A percentile compares a stretch with the other conserved stretches of the same genome.
Conservation (phyloP, 106 monocot species). For the Agapanthus africanus region DNA sequence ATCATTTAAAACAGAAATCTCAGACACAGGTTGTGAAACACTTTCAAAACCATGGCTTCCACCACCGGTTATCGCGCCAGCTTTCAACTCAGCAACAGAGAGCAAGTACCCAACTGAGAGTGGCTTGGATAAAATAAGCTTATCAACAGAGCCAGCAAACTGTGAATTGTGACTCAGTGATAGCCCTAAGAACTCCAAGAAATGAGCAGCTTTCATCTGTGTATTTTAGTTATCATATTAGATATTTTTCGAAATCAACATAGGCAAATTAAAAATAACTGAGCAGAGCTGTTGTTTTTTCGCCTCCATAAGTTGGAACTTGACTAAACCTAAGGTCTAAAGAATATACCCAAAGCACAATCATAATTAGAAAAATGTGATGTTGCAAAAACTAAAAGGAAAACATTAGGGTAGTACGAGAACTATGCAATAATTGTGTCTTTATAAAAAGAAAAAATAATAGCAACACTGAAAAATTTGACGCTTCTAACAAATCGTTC, state of each 20-base stretch:
- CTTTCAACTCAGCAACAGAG: conserved; percentile 80
- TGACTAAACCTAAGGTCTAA: neutral
- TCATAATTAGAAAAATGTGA: too few relatives aligned
- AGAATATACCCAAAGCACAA: neutral
- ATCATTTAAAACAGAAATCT: conserved; percentile 24
- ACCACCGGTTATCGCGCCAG: conserved; percentile 30
- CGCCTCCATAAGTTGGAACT: neutral
- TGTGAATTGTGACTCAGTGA: conserved; percentile 69
- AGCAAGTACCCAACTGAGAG: conserved; percentile 81
- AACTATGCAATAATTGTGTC: too few relatives aligned
- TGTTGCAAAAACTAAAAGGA: too few relatives aligned
- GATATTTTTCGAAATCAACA: neutral
- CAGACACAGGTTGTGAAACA: conserved; percentile 23
- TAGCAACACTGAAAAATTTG: too few relatives aligned
- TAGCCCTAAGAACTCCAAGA: conserved; percentile 54
- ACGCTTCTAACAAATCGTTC: too few relatives aligned
- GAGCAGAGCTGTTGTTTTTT: neutral
- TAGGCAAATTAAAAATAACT: neutral
- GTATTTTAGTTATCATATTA: conserved; percentile 6
- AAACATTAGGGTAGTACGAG: too few relatives aligned
- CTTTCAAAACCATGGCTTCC: conserved; percentile 3
- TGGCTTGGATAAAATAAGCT: conserved; percentile 66
- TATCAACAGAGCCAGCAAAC: conserved; percentile 68
- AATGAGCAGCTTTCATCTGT: conserved; percentile 47
- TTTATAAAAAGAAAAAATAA: too few relatives aligned